Percentiles rank a stretch among this genome's conserved stretches.
These are phyloP conservation scores for Gracilaria gracilis DNA, from an alignment of 23 red algal species.

Conservation along the genomic window DNA sequence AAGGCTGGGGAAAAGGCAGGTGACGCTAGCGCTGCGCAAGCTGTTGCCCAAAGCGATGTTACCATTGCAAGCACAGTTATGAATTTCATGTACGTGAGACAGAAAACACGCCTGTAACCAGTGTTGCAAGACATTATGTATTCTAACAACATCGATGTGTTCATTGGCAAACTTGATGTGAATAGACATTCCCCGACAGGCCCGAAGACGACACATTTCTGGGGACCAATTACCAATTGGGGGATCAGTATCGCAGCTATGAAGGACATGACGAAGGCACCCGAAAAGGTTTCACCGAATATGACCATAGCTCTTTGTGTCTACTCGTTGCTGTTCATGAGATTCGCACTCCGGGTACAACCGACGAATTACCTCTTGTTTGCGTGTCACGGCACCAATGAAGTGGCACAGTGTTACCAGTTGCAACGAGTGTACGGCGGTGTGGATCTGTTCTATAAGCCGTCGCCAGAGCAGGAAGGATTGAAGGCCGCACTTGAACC, in stretches of 20 bases:
- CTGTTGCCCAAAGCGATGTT: background rate
- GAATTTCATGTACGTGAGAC: conserved; percentile 17
- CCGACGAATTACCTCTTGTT: conserved; percentile 93
- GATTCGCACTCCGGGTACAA: conserved; percentile 93
- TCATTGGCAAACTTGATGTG: background rate
- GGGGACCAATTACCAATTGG: conserved; percentile 97
- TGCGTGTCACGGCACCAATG: conserved; percentile 89
- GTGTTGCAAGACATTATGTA: background rate
- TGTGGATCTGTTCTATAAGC: conserved; percentile 81
- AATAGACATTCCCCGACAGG: conserved; percentile 87
- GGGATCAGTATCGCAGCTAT: conserved; percentile 87
- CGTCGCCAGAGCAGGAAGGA: conserved; percentile 11
- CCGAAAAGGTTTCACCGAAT: conserved; percentile 85
- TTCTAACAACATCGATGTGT: conserved; percentile 1
- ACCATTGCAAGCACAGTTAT: background rate
- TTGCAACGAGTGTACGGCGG: conserved; percentile 92
- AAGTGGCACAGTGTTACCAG: conserved; percentile 95
- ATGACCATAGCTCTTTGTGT: conserved; percentile 96
- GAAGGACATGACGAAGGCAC: conserved; percentile 92
- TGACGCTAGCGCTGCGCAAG: background rate
- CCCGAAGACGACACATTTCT: conserved; percentile 96
- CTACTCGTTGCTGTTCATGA: conserved; percentile 96
- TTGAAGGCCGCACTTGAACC: background rate
- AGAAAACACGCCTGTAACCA: background rate
- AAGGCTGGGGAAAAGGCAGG: conserved; percentile 6